phyloP scores from a whole-genome alignment of 768 basidiomycete genomes.

The Mycena kentingensis region DNA sequence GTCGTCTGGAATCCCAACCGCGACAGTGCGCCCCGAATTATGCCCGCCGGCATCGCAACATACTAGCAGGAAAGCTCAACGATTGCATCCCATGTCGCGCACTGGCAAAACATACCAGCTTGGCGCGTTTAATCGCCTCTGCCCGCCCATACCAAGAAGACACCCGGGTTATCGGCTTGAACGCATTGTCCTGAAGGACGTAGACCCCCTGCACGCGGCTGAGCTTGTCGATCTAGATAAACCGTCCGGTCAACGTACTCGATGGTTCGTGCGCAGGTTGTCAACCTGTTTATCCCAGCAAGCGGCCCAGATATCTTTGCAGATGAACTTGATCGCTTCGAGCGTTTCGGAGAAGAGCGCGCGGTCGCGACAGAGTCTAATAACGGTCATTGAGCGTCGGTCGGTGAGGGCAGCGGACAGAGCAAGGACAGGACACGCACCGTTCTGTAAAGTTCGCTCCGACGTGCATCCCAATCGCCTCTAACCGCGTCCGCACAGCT shows the following conservation, averaged over 20 bases:
- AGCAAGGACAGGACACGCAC: slow-evolving; percentile 55
- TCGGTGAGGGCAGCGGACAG: not conserved
- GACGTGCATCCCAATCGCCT: slow-evolving; percentile 83
- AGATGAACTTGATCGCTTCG: slow-evolving; percentile 92
- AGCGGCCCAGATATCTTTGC: slow-evolving; percentile 92
- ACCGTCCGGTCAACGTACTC: slow-evolving; percentile 50
- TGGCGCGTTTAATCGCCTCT: slow-evolving; percentile 71
- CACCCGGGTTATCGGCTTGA: slow-evolving; percentile 80
- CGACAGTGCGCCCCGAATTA: slow-evolving; percentile 80
- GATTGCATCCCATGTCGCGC: not conserved
- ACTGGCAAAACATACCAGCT: slow-evolving; percentile 52
- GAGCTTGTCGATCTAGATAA: not conserved
- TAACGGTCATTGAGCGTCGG: not conserved
- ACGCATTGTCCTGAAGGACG: slow-evolving; percentile 88
- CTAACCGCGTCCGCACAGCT: slow-evolving; percentile 65
- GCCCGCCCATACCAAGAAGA: slow-evolving; percentile 80
- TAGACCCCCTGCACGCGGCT: slow-evolving; percentile 71
- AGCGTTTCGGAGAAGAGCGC: slow-evolving; percentile 79
- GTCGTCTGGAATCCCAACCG: slow-evolving; percentile 76
- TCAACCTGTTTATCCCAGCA: slow-evolving; percentile 96
- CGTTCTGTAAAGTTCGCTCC: slow-evolving; percentile 86
- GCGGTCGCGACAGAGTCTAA: slow-evolving; percentile 75
- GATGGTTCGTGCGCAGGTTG: slow-evolving; percentile 92
- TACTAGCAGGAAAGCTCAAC: slow-evolving; percentile 50
- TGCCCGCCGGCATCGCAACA: slow-evolving; percentile 77